Base-by-base conservation (phyloP, 2,329 filamentous ascomycete genomes). In the Sclerotinia minor region DNA sequence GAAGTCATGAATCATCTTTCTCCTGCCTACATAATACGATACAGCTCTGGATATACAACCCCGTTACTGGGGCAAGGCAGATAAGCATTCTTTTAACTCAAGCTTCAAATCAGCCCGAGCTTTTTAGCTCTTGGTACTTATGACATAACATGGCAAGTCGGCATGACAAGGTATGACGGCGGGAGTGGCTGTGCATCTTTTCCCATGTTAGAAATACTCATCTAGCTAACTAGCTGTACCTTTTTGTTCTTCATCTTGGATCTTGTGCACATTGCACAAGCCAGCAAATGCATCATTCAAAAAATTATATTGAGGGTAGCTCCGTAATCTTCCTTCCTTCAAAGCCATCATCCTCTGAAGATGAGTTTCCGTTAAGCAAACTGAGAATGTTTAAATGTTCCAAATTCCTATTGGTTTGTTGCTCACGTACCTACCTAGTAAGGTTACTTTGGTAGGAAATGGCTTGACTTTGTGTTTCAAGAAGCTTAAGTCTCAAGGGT, bases 41-140 rank as follows among this genome's bases (percentile, higher is more conserved):
- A 41, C 29, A 53, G 47, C 45, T 41, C 35, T n/a, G 24, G 29
- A 38, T 29, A 35, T 35, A 49, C 44, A 47, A 60, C n/a, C 44
- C 58, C 19, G n/a, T 64, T 53, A 64, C 47, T 64, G 47, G 60
- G 38, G 35, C 61, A 65, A 54, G 61, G 61, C 61, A 65, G 61
- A 65, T 19, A 55, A 65, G 38, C 47, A 65, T 55, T 64, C 26
- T 61, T 55, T 55, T 1, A 7, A 41, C 26, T 65, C 17, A 24
- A 65, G 38, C 50, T 55, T 65, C 32, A 35, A 65, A 29, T 58
- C 50, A 65, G 52, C 64, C 52, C 41, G 15, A 65, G 17, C 29
- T 24, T 24, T 45, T 26, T 47, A 45, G 29, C 8, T 45, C 35
- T n/a, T 47, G 29, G 13, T 58, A n/a, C 24, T 50, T 15, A 26